Evolutionary conservation across 2,329 filamentous ascomycete genomes (phyloP).

Genomic region (Xylaria sp.): DNA sequence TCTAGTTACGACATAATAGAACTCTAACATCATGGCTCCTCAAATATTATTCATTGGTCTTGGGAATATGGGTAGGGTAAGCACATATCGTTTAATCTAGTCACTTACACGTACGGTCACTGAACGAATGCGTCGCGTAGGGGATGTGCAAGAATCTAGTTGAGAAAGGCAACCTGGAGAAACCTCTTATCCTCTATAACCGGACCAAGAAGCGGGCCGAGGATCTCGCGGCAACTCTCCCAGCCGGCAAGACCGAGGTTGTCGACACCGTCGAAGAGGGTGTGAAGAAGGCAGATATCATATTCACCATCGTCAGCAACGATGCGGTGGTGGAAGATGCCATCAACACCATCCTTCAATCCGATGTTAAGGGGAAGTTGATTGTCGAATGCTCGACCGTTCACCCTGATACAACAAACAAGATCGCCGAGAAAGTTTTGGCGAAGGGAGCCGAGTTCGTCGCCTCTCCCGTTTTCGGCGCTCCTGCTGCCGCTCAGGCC

Average conservation of each 20-base stretch:
- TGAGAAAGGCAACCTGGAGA: conserved; percentile 73
- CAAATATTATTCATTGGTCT: conserved; percentile 80
- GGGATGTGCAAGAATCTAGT: conserved; percentile 86
- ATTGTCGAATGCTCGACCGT: conserved; percentile 89
- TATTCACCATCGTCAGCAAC: conserved; percentile 82
- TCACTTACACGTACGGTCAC: neutral
- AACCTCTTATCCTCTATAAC: conserved; percentile 81
- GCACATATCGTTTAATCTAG: conserved; percentile 40
- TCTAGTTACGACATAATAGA: neutral
- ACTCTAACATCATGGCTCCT: conserved; percentile 53
- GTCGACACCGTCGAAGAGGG: conserved; percentile 69
- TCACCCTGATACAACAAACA: conserved; percentile 79
- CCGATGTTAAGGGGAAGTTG: conserved; percentile 70
- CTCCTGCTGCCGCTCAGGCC: conserved; percentile 65
- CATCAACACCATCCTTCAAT: conserved; percentile 61
- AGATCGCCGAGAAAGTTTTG: conserved; percentile 62
- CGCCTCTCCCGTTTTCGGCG: conserved; percentile 71
- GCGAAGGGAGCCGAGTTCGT: conserved; percentile 74
- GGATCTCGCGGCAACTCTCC: conserved; percentile 66
- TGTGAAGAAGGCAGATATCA: conserved; percentile 72
- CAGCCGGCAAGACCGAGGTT: conserved; percentile 66
- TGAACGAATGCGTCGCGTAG: conserved; percentile 49
- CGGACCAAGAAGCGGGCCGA: conserved; percentile 71
- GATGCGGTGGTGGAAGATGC: conserved; percentile 73
- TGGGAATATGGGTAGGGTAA: conserved; percentile 84